Percentiles rank a stretch among this genome's conserved stretches.
Evolutionary conservation across 2,329 filamentous ascomycete genomes (phyloP).

Genomic region (Orbilia blumenaviensis): DNA sequence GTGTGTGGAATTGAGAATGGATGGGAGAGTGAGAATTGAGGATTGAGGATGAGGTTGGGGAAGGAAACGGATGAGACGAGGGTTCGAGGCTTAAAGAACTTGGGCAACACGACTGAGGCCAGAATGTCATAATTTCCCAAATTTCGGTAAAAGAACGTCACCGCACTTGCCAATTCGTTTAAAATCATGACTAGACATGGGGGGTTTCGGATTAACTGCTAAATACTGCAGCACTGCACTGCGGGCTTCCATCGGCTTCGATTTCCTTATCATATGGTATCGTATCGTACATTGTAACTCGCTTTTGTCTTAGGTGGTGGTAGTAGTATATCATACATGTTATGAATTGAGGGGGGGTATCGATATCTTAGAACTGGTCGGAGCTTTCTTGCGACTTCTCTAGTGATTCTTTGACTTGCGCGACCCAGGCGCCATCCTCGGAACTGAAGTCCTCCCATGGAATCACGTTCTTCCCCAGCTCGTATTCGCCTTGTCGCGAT

Average conservation of each 20-base stretch:
- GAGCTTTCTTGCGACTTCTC: slow-evolving; percentile 3
- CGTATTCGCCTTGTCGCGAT: slow-evolving; percentile 82
- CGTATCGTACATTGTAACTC: slow-evolving; percentile 15
- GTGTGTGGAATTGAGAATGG: not conserved
- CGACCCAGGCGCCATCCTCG: slow-evolving; percentile 30
- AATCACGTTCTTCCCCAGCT: slow-evolving; percentile 67
- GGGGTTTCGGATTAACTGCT: no score
- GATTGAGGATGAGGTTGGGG: slow-evolving; percentile 4
- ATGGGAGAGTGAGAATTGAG: not conserved
- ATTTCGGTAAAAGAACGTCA: slow-evolving; percentile 51
- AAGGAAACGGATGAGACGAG: not conserved
- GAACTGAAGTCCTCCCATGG: slow-evolving; percentile 56
- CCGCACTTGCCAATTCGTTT: slow-evolving; percentile 6
- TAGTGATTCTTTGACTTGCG: slow-evolving; percentile 28
- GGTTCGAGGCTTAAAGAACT: no score
- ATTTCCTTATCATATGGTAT: not conserved
- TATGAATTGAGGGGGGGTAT: not conserved
- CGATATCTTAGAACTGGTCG: not conserved
- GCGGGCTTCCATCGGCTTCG: not conserved
- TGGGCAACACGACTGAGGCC: slow-evolving; percentile 28
- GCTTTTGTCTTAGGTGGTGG: no score
- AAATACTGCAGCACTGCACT: no score
- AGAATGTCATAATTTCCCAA: slow-evolving; percentile 28
- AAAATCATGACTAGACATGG: not conserved
- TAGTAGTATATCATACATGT: not conserved